phyloP scores from a whole-genome alignment of 2,329 filamentous ascomycete species.

The Nothomitra cinnamomea region DNA sequence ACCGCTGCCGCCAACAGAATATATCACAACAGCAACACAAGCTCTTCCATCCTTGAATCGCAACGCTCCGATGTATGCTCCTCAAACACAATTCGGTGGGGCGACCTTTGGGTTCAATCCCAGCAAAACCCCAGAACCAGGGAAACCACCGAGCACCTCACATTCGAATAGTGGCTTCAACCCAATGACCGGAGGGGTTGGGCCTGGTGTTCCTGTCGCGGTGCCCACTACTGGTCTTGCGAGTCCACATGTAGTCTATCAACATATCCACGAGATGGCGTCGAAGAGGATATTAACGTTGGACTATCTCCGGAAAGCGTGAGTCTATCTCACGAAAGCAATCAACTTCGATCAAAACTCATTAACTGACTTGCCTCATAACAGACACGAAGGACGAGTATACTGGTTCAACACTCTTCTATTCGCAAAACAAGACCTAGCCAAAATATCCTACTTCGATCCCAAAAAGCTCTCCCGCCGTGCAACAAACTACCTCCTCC shows the following conservation, averaged over 20 bases:
- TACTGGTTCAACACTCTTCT: constrained; percentile 98
- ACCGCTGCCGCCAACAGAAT: neutral
- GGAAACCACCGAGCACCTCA: constrained; percentile 8
- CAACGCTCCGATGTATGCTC: neutral
- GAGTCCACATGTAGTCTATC: constrained; percentile 31
- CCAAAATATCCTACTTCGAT: constrained; percentile 73
- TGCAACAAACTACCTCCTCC: constrained; percentile 82
- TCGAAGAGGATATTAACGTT: constrained; percentile 88
- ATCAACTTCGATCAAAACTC: too few species aligned
- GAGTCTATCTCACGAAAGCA: constrained; percentile 29
- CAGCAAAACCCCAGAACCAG: constrained; percentile 1
- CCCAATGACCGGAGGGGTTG: neutral
- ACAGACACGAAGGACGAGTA: constrained; percentile 76
- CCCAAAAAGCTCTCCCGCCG: constrained; percentile 69
- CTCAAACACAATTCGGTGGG: neutral
- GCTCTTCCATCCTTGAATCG: neutral
- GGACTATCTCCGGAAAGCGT: constrained; percentile 87
- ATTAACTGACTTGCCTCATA: constrained; percentile 6
- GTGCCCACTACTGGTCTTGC: neutral
- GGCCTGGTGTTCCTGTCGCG: neutral
- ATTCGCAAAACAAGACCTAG: constrained; percentile 67
- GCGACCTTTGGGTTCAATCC: neutral
- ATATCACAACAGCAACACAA: too few species aligned
- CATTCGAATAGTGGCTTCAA: constrained; percentile 13
- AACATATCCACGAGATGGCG: constrained; percentile 66